Evolutionary conservation across 148 eudicot genomes (phyloP), one percentile per base, ranked within the genome.

Genomic region (Salicornia ramosissima): DNA sequence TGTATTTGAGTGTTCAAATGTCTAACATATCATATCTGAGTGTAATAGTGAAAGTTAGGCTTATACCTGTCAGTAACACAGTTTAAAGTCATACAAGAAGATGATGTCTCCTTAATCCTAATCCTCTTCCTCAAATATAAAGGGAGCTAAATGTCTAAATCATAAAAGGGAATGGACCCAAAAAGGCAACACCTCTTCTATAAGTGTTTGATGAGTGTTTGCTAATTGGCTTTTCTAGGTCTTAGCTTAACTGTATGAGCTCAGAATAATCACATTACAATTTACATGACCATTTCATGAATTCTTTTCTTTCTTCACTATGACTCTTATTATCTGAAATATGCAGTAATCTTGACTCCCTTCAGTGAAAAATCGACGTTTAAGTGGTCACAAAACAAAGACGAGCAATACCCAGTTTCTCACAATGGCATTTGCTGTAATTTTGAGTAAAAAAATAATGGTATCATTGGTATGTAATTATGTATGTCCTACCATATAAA

Each of bases 151-250:
- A 36, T 54, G 72, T 58, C 56, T 29, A 36, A 26, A 71, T 60
- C 56, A 71, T 25, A 70, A 19, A n/a, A 24, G 36, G 10, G 59
- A 63, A 49, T 34, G 51, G 68, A 5, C 42, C 68, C 51, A 52
- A 66, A 71, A 39, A 36, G 18, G 25, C 11, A 61, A 60, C n/a
- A 39, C 59, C 46, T 61, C 24, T 50, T 61, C 31, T 61, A 2
- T 15, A 29, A 60, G 59, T 51, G 47, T 22, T 46, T 33, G 30
- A 71, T 49, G 64, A 61, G 24, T 61, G 62, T 58, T 71, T 33
- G 34, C 67, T 49, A 62, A 49, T 61, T 60, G 57, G 67, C 42
- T 58, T 58, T 58, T 31, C 22, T 58, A 58, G 63, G 63, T 31
- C 67, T 14, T 71, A 60, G 36, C 45, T 60, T 16, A n/a, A 19